Conservation (phyloP, 306 rosid genomes). For the Sechiopsis laciniata region DNA sequence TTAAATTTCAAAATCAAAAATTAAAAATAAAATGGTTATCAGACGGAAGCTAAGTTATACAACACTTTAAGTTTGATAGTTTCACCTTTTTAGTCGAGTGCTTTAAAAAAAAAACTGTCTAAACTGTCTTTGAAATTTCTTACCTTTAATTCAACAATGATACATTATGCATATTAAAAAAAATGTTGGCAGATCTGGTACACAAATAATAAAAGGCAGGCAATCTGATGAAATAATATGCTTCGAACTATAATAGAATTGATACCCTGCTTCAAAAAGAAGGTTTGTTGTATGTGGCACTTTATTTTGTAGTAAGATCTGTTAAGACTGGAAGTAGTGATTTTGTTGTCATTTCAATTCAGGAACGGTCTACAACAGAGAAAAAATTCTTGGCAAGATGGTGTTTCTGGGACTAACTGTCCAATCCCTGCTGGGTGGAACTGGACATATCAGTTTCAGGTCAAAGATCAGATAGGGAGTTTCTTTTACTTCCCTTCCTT, state of each 20-base stretch:
- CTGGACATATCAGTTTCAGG: slow-evolving; percentile 90
- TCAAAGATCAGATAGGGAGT: slow-evolving; percentile 96
- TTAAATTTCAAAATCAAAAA: too few species aligned
- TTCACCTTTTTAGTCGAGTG: neutral
- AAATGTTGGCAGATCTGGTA: neutral
- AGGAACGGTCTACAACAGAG: slow-evolving; percentile 85
- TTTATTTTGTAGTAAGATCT: neutral
- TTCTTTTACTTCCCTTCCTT: slow-evolving; percentile 89
- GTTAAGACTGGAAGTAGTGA: neutral
- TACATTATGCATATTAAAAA: neutral
- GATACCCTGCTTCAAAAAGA: neutral
- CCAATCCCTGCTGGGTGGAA: slow-evolving; percentile 99
- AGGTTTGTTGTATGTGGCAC: neutral
- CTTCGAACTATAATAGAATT: neutral
- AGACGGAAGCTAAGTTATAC: too few species aligned
- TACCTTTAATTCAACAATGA: neutral
- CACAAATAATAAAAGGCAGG: neutral
- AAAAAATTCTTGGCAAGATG: slow-evolving; percentile 93
- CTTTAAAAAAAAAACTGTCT: neutral
- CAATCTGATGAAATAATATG: neutral
- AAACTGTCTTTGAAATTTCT: neutral
- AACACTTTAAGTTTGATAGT: neutral
- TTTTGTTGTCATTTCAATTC: slow-evolving; percentile 27
- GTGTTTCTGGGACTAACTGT: slow-evolving; percentile 88
- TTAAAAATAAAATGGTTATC: too few species aligned